Evolutionary conservation across 2,329 filamentous ascomycete genomes (phyloP), one percentile per base, ranked within the genome.

Genomic region (Allantophomopsis lycopodina): DNA sequence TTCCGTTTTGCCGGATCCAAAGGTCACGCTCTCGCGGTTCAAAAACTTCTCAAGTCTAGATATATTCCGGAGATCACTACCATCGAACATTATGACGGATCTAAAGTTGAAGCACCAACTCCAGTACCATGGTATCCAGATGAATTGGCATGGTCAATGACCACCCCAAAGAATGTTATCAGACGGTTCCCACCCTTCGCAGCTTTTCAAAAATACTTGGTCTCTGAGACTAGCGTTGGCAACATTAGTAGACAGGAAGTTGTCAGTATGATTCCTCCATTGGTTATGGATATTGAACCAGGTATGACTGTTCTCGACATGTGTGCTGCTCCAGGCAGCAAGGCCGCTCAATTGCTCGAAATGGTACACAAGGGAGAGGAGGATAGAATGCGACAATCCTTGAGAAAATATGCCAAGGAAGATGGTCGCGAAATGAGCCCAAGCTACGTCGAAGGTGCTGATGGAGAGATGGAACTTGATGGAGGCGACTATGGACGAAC

Each of bases 201-300:
- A 37, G 82, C 84, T 20, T 96, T 98, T 63, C 91, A 98, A 60
- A 94, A 93, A 59, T 98, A 95, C 66, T 72, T 98, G 38, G 91
- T 98, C 37, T 93, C 89, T 39, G 91, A 98, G 69, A 95, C 91
- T 4, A 87, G 83, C 41, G 87, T 96, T 16, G 91, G 91, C 53
- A 98, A 96, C 60, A 96, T 98, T 54, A 94, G 84, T 61, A 78
- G 91, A 53, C 91, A 98, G 62, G 91, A 98, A 64, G 82, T 94
- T 35, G 91, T 98, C 54, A 94, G 86, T 66, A 98, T 98, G 91
- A 96, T 98, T 46, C 91, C 91, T 18, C 91, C 91, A 18, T 72
- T 96, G 50, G 69, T 96, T 51, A 83, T 98, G 68, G 88, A 96
- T 54, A 71, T 96, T 38, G 76, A 77, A 50, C 88, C 91, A 4